Base-by-base conservation (phyloP, 345 rosid genomes). In the Viola odorata region DNA sequence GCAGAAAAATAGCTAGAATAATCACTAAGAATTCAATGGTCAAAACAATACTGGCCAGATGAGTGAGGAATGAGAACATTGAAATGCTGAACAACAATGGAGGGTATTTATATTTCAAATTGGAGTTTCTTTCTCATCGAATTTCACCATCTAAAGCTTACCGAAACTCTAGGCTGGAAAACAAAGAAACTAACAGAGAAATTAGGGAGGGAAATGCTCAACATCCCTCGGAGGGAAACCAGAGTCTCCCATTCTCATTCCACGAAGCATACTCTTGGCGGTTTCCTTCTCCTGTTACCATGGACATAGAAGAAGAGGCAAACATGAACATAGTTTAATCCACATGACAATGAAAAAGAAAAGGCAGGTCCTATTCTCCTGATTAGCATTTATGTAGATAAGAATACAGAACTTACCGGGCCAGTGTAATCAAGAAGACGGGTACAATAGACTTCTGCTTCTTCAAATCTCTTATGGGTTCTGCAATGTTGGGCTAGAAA, bases 401-500 rank as follows among this genome's bases (percentile, higher is more conserved):
- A 17, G 45, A 23, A 38, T 13, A 57, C 37, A 53, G 45, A 62
- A 86, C 92, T 82, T 75, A 90, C 97, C 0, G 96, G 99, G 70
- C 97, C 96, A 66, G 82, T 84, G 67, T 84, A 90, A 78, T 94
- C 96, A 38, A 94, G 82, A 60, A 90, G 95, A 63, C 99, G 96
- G 39, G 95, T 86, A 66, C 96, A 88, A 64, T 94, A 86, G 48
- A 94, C 88, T 74, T 94, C 99, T 17, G 99, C 95, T 73, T 94
- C 97, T 69, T 91, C 92, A 76, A 80, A 84, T 68, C 84, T 88
- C 68, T 79, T 81, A 52, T 76, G 82, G 47, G 71, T 75, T 64
- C 79, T 88, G 70, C 82, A 85, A 76, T 90, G 87, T 39, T 71
- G 74, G 14, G 97, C 91, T 58, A 94, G 96, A 66, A 86, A 94